phyloP scores from a whole-genome alignment of 148 eudicot genomes.

The Rhododendron kiyosumense region DNA sequence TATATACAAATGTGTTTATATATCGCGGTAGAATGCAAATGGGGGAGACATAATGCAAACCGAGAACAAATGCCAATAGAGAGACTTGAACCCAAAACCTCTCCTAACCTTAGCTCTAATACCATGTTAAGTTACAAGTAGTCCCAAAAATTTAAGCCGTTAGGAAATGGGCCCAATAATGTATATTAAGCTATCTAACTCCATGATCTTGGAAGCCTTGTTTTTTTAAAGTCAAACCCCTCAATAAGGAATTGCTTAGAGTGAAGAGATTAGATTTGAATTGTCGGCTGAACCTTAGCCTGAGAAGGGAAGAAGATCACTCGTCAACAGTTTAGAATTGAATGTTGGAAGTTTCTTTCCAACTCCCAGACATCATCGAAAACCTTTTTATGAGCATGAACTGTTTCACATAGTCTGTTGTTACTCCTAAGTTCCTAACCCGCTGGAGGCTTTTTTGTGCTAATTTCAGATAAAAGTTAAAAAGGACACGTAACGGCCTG shows the following conservation, averaged over 20 bases:
- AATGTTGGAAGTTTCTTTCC: background rate
- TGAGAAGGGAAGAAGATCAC: background rate
- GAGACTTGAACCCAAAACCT: too few species aligned
- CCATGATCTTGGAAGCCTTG: background rate
- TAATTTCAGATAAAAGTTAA: background rate
- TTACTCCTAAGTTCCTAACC: background rate
- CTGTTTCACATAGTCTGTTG: background rate
- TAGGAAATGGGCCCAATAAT: background rate
- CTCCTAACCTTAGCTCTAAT: too few species aligned
- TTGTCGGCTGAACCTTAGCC: background rate
- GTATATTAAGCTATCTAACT: background rate
- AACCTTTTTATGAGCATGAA: background rate
- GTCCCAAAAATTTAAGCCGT: background rate
- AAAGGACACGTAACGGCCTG: background rate
- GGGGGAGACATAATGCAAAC: too few species aligned
- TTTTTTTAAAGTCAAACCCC: background rate
- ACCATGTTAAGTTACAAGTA: background rate
- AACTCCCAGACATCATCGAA: background rate
- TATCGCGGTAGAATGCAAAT: too few species aligned
- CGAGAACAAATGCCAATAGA: too few species aligned
- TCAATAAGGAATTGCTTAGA: background rate
- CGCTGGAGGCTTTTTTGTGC: background rate
- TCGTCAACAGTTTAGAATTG: background rate
- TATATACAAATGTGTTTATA: too few species aligned
- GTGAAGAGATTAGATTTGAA: background rate